Evolutionary conservation across 345 rosid genomes (phyloP), one percentile per base, ranked within the genome.

Genomic region (Noccaea bulbosa): DNA sequence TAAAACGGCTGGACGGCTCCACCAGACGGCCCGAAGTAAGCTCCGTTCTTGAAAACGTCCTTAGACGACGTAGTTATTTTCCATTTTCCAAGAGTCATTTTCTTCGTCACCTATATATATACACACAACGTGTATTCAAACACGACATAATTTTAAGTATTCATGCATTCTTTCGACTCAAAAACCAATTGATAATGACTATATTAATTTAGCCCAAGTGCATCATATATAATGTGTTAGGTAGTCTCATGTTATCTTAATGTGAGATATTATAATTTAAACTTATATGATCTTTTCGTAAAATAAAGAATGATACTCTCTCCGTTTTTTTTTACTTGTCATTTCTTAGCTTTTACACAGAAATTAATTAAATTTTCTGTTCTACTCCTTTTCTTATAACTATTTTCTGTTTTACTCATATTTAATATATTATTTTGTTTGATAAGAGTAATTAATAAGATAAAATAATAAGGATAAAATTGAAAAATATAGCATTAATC

Each of bases 31-130:
- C 79, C 79, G 62, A 92, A 92, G 80, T 74, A 78, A 11, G 98
- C 96, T 8, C 98, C 98, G 50, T 92, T 88, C 63, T 40, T 27
- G 70, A 90, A 83, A 17, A 84, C 78, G 61, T 92, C 96, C 34
- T 63, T 87, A 11, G 86, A 78, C 27, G 88, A 78, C 27, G 88
- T 83, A 48, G 88, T 67, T 95, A 96, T 88, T 61, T 82, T 92
- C 94, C 96, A 90, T 15, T 14, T 72, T 65, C 66, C 62, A n/a
- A 52, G 4, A 10, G 16, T 63, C 27, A 83, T 83, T 77, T 95
- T 86, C 83, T 83, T 86, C 9, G 93, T 86, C 64, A 90, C 93
- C 95, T 91, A 78, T n/a, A 32, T 11, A 11, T 24, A n/a, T 64
- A 44, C 32, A 16, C 38, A 32, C 24, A 55, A 34, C 14, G 11